A percentile compares a stretch with the other conserved stretches of the same genome.
phyloP scores from a whole-genome alignment of 768 basidiomycete species.

The Lentinus brumalis region DNA sequence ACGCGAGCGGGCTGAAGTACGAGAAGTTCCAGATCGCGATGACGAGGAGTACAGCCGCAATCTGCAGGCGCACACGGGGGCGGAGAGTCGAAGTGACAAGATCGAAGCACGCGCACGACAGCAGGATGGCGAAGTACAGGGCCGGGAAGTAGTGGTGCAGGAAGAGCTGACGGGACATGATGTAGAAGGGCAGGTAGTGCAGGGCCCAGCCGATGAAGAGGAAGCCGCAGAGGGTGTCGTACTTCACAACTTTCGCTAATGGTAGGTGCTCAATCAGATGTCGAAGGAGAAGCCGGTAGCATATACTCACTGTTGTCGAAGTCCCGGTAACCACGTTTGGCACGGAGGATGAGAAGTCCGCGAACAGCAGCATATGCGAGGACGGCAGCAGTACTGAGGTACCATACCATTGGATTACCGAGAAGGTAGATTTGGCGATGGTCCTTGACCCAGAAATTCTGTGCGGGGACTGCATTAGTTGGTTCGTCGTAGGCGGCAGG shows the following conservation, averaged over 20 bases:
- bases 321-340: constrained; percentile 89
- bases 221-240: constrained; percentile 89
- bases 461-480: neutral
- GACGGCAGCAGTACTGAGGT: constrained; percentile 74
- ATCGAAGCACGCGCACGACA: constrained; percentile 80
- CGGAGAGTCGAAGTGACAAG: constrained; percentile 77
- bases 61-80: constrained; percentile 76
- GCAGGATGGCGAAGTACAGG: constrained; percentile 88
- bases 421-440: constrained; percentile 94
- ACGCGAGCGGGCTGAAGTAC: constrained; percentile 79
- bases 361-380: constrained; percentile 67
- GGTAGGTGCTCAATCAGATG: neutral
- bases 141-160: constrained; percentile 98
- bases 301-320: constrained; percentile 81
- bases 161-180: constrained; percentile 97
- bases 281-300: neutral
- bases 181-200: constrained; percentile 96
- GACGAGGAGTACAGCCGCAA: constrained; percentile 73
- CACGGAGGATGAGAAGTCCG: constrained; percentile 81
- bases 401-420: constrained; percentile 96
- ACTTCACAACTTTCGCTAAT: constrained; percentile 86
- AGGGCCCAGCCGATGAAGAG: constrained; percentile 89
- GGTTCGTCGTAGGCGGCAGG: neutral
- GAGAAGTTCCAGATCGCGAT: constrained; percentile 78
- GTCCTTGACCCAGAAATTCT: constrained; percentile 99